Percentiles rank a stretch among this genome's conserved stretches.
These are phyloP conservation scores for Gracilaria domingensis DNA, from an alignment of 23 red algal species.

Conservation along the genomic window DNA sequence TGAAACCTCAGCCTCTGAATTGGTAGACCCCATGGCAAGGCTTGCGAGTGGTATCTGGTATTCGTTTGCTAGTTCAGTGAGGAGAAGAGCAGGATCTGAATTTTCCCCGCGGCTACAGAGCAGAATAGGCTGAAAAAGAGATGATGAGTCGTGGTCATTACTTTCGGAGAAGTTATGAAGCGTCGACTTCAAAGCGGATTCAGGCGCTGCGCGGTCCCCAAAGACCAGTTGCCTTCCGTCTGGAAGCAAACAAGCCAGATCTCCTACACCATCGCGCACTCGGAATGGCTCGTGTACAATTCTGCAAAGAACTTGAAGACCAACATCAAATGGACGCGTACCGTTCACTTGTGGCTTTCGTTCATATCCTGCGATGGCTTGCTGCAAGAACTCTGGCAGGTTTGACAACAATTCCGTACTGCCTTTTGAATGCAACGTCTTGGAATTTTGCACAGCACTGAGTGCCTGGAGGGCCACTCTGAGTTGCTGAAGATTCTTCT, in stretches of 20 bases:
- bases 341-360: background rate
- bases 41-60: constrained; percentile 34
- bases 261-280: constrained; percentile 8
- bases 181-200: constrained; percentile 16
- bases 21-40: constrained; percentile 47
- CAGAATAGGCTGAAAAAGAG: constrained; percentile 51
- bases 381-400: background rate
- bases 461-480: background rate
- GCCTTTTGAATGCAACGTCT: background rate
- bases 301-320: constrained; percentile 24
- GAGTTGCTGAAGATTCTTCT: constrained; percentile 1
- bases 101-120: constrained; percentile 54
- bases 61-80: constrained; percentile 27
- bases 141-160: background rate
- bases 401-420: constrained; percentile 10
- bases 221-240: constrained; percentile 36
- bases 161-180: constrained; percentile 1
- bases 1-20: constrained; percentile 16
- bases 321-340: constrained; percentile 12
- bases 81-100: constrained; percentile 32
- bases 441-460: background rate
- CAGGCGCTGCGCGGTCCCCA: constrained; percentile 34
- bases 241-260: constrained; percentile 47
- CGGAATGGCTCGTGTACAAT: constrained; percentile 24
- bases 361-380: background rate